Evolutionary conservation across 495 filamentous ascomycete species (phyloP), one percentile per base, ranked within the genome.

Genomic region (Saxispiralis lemnorum): DNA sequence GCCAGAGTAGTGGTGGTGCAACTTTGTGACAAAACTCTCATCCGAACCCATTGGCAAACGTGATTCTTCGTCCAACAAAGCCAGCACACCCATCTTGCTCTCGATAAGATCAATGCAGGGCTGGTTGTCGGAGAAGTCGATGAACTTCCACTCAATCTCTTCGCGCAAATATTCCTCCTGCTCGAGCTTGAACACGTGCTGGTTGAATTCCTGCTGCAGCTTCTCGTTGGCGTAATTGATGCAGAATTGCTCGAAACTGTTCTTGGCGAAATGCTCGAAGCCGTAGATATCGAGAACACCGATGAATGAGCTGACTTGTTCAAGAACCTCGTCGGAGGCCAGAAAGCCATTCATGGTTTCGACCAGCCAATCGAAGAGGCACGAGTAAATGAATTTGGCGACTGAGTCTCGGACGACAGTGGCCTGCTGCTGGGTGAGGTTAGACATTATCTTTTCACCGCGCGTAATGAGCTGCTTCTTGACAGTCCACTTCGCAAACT

Each of bases 181-280:
- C 60, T 99, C 89, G 15, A 99, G 73, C 59, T 96, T 94, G 75
- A 99, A 99, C n/a, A 99, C 89, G 53, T 99, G 89, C 61, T 92
- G 85, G 61, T 99, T 99, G 68, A 99, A 99, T 54, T 99, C 92
- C 57, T 99, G 89, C 57, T 99, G 89, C 30, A 99, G 66, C 61
- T 99, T 99, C 63, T 99, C 89, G 62, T 99, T 99, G 59, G 89
- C 89, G 53, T 96, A 99, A 65, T 99, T 99, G 71, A 99, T 99
- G 60, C 89, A 99, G 62, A 99, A 99, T 60, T 99, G 89, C 63
- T 99, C 89, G 54, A 99, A 99, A 7, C 92, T 96, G 67, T 99
- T 99, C 66, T 93, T 95, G 39, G 92, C 88, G 55, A 99, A 99
- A 63, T 99, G 89, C 61, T 99, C 89, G 59, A 99, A 99, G 35